Conservation (phyloP, 805 yeast genomes). For the Candida parachauliodes region DNA sequence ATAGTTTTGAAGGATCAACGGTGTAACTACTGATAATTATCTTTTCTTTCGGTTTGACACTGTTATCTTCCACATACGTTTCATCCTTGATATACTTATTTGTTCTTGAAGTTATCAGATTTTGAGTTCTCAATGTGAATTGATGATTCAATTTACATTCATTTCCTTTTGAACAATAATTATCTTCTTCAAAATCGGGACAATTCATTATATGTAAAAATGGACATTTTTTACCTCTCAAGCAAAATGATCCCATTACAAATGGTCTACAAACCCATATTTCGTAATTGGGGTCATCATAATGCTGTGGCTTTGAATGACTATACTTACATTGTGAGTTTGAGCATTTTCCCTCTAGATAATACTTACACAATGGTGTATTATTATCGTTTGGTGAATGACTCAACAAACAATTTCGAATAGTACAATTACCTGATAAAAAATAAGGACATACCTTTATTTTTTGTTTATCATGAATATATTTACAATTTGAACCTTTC, state of each 20-base stretch:
- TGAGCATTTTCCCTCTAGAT: conserved; percentile 22
- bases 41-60: background rate
- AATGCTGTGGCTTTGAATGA: conserved; percentile 45
- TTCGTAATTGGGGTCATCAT: conserved; percentile 35
- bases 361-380: conserved; percentile 38
- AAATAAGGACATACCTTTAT: conserved; percentile 54
- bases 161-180: conserved; percentile 50
- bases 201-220: conserved; percentile 59
- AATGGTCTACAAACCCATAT: conserved; percentile 62
- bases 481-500: conserved; percentile 50
- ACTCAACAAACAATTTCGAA: conserved; percentile 48
- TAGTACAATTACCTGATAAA: conserved; percentile 46
- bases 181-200: conserved; percentile 67
- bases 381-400: conserved; percentile 60
- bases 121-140: conserved; percentile 24
- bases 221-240: conserved; percentile 54
- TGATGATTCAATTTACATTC: conserved; percentile 54
- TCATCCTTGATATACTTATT: conserved; percentile 15
- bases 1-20: conserved; percentile 26
- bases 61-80: conserved; percentile 8
- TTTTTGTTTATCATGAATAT: conserved; percentile 47
- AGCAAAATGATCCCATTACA: conserved; percentile 67
- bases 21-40: conserved; percentile 30
- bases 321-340: conserved; percentile 53
- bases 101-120: conserved; percentile 16